Evolutionary conservation across 2,329 filamentous ascomycete species (phyloP).

Genomic region (Fusarium sp.): DNA sequence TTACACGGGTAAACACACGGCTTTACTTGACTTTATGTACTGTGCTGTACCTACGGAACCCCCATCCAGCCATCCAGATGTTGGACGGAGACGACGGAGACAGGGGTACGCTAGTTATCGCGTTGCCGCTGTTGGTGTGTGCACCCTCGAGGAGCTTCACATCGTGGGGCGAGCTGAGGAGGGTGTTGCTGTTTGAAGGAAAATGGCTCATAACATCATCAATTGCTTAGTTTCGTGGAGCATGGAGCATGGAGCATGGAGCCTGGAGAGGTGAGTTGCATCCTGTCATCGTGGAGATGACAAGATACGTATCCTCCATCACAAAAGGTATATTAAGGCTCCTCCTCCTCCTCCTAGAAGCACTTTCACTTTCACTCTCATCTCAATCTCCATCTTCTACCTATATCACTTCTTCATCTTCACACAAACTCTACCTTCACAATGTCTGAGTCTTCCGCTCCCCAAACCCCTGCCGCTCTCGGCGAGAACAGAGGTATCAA

Average conservation of each 20-base stretch:
- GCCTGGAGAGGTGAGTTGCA: constrained; percentile 28
- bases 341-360: constrained; percentile 5
- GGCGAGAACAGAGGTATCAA: constrained; percentile 58
- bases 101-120: constrained; percentile 25
- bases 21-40: neutral
- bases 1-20: neutral
- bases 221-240: constrained; percentile 46
- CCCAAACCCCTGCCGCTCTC: constrained; percentile 42
- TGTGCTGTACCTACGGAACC: neutral
- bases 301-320: constrained; percentile 45
- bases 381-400: constrained; percentile 1
- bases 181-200: constrained; percentile 23
- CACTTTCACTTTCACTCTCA: neutral
- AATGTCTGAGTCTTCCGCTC: constrained; percentile 42
- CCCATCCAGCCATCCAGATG: constrained; percentile 24
- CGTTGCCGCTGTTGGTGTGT: constrained; percentile 32
- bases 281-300: constrained; percentile 25
- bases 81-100: constrained; percentile 27
- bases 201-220: constrained; percentile 29
- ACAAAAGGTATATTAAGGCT: constrained; percentile 46
- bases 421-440: constrained; percentile 26
- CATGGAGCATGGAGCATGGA: constrained; percentile 40
- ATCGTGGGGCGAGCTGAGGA: constrained; percentile 49
- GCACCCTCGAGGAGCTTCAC: constrained; percentile 38
- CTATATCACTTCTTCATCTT: constrained; percentile 8